A percentile compares a stretch with the other conserved stretches of the same genome.
These are phyloP conservation scores for Trichoderma arundinaceum DNA, from an alignment of 2,329 filamentous ascomycete species.

Conservation along the genomic window DNA sequence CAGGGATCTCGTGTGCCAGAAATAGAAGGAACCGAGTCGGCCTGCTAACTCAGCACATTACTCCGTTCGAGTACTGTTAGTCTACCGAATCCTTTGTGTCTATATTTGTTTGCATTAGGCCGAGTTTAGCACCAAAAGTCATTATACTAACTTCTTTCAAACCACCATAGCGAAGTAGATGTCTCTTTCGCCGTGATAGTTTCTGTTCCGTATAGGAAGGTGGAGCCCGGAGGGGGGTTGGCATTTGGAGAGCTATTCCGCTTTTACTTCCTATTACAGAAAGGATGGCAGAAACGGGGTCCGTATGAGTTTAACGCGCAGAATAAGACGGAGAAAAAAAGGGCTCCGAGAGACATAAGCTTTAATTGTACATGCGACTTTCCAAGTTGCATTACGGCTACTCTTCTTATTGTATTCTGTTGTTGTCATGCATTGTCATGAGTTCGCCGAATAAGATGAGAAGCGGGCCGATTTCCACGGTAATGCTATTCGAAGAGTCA, in stretches of 20 bases:
- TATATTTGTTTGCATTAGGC: not conserved
- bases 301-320: not conserved
- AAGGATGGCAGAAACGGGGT: not conserved
- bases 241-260: not conserved
- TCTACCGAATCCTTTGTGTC: not conserved
- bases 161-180: conserved; percentile 9
- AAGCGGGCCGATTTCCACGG: not conserved
- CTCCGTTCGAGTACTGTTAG: not conserved
- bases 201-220: not conserved
- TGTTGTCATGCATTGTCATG: not conserved
- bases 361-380: not conserved
- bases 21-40: too few species aligned
- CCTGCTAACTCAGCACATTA: not conserved
- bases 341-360: not conserved
- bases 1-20: not conserved
- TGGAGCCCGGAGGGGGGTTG: not conserved
- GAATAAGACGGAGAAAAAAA: conserved; percentile 19
- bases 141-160: conserved; percentile 4
- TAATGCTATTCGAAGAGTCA: not conserved
- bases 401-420: not conserved
- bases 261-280: conserved; percentile 10
- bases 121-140: not conserved
- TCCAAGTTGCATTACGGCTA: not conserved
- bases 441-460: not conserved
- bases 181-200: not conserved